Percentiles rank a stretch among this genome's conserved stretches.
These are phyloP conservation scores for Linum usitatissimum DNA, from an alignment of 345 rosid species.

Conservation along the genomic window DNA sequence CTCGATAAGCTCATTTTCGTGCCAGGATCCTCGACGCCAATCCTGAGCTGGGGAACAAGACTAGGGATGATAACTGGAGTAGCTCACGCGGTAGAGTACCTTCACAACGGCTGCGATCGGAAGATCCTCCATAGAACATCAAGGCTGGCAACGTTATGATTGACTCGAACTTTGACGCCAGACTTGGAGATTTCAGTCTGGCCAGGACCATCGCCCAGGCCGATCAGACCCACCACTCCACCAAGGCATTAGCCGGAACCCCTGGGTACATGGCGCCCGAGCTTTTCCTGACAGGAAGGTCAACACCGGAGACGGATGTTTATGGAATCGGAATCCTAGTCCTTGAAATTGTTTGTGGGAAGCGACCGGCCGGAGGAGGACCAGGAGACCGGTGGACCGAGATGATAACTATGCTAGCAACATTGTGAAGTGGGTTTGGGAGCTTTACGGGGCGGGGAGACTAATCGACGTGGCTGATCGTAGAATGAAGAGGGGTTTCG, in stretches of 20 bases:
- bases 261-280: conserved; percentile 36
- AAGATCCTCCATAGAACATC: conserved; percentile 33
- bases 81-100: conserved; percentile 34
- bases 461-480: conserved; percentile 37
- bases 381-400: conserved; percentile 16
- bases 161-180: conserved; percentile 26
- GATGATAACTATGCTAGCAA: conserved; percentile 30
- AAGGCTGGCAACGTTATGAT: conserved; percentile 36
- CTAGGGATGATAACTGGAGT: conserved; percentile 24
- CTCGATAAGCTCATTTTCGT: conserved; percentile 28
- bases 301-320: conserved; percentile 24
- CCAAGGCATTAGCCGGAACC: conserved; percentile 37
- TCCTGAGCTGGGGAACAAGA: conserved; percentile 26
- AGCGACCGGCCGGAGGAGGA: neutral
- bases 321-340: conserved; percentile 32
- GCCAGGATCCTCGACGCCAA: neutral
- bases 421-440: conserved; percentile 49
- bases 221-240: conserved; percentile 8
- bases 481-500: conserved; percentile 28
- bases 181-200: conserved; percentile 28
- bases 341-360: conserved; percentile 29
- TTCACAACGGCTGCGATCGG: conserved; percentile 31
- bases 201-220: conserved; percentile 22
- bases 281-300: conserved; percentile 24
- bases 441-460: neutral